Percentiles rank a stretch among this genome's conserved stretches.
phyloP scores from a whole-genome alignment of 225 moss, liverwort and hornwort species.

The Sphagnum tenellum region DNA sequence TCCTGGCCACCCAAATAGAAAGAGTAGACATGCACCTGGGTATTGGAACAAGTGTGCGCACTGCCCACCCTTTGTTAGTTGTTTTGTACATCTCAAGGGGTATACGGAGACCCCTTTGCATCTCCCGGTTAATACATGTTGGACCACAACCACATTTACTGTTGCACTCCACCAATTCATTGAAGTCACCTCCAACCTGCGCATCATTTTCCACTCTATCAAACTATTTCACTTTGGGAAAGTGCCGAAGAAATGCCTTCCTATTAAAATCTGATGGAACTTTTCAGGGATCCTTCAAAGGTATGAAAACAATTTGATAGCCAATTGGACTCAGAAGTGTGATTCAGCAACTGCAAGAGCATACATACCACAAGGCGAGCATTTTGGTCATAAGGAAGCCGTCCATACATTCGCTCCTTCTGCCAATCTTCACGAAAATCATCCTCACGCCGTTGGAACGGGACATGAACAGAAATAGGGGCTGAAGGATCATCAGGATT shows the following conservation, averaged over 20 bases:
- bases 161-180: slow-evolving; percentile 70
- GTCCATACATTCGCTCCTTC: slow-evolving; percentile 85
- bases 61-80: slow-evolving; percentile 80
- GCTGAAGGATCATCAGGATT: slow-evolving; percentile 56
- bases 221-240: no score
- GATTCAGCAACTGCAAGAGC: no score
- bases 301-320: no score
- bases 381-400: slow-evolving; percentile 74
- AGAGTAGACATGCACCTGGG: slow-evolving; percentile 39
- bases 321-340: no score
- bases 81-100: slow-evolving; percentile 87
- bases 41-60: slow-evolving; percentile 64
- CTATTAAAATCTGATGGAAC: no score
- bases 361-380: slow-evolving; percentile 60
- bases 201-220: background rate
- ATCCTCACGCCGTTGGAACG: slow-evolving; percentile 46
- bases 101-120: slow-evolving; percentile 73
- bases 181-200: slow-evolving; percentile 74
- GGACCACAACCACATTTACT: slow-evolving; percentile 70
- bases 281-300: no score
- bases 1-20: no score
- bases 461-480: slow-evolving; percentile 63
- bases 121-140: slow-evolving; percentile 67
- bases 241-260: no score
- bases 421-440: slow-evolving; percentile 83